These are phyloP conservation scores for Orychophragmus violaceus DNA, from an alignment of 345 rosid genomes.

Conservation along the genomic window DNA sequence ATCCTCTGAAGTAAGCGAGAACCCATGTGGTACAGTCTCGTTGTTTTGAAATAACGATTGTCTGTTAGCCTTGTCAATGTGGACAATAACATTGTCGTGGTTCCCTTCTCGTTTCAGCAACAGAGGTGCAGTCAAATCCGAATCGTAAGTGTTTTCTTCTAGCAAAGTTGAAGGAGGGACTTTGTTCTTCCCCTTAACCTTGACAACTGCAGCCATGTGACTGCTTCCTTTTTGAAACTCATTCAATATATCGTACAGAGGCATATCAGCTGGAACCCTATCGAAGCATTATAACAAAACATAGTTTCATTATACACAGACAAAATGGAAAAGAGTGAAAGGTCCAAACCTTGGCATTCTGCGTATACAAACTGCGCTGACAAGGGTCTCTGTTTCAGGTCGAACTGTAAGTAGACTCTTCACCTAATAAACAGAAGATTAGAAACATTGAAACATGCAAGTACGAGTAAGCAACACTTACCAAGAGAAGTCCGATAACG, in stretches of 20 bases:
- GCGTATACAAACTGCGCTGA: slow-evolving; percentile 90
- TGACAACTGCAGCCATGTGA: slow-evolving; percentile 99
- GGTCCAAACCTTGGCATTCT: slow-evolving; percentile 71
- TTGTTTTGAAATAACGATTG: slow-evolving; percentile 24
- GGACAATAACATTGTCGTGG: slow-evolving; percentile 54
- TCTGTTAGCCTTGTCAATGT: slow-evolving; percentile 50
- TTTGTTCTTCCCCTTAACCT: slow-evolving; percentile 60
- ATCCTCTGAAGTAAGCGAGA: slow-evolving; percentile 51
- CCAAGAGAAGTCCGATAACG: slow-evolving; percentile 92
- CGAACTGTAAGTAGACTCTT: slow-evolving; percentile 97
- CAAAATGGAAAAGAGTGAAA: background rate
- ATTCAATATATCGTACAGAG: slow-evolving; percentile 84
- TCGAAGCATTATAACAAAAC: background rate
- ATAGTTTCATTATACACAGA: background rate
- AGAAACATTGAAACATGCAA: background rate
- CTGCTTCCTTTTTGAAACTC: slow-evolving; percentile 99
- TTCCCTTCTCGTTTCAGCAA: slow-evolving; percentile 50
- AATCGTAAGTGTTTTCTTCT: slow-evolving; percentile 40
- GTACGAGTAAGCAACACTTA: slow-evolving; percentile 16
- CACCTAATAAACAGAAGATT: slow-evolving; percentile 68
- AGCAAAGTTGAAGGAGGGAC: slow-evolving; percentile 36
- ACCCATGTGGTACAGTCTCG: slow-evolving; percentile 35
- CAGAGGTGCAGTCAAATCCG: slow-evolving; percentile 59
- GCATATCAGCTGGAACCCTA: slow-evolving; percentile 99
- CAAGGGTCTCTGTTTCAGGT: slow-evolving; percentile 97